Evolutionary conservation across 129 eudicot genomes (phyloP).

Genomic region (Ambrosia trifida): DNA sequence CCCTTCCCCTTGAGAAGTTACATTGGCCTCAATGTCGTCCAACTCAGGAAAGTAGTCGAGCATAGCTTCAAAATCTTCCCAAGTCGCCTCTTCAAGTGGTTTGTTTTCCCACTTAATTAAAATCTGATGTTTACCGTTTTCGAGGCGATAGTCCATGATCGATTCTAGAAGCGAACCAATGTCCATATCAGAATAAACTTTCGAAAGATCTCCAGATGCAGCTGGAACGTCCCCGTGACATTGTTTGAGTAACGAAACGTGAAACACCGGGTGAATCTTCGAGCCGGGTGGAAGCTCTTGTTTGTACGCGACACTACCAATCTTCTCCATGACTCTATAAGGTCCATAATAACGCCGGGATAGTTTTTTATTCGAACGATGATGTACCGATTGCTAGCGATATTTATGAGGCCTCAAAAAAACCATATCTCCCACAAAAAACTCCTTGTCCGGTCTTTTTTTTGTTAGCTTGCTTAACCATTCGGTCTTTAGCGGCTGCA

Average conservation of each 20-base stretch:
- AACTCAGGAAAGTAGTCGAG: not conserved
- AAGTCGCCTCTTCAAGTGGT: too few species aligned
- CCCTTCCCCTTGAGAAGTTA: not conserved
- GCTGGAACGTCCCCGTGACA: too few species aligned
- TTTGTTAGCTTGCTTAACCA: too few species aligned
- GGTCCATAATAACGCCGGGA: not conserved
- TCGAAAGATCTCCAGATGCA: too few species aligned
- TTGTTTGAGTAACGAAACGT: too few species aligned
- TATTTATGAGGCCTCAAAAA: not conserved
- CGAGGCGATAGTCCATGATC: too few species aligned
- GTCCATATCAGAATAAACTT: too few species aligned
- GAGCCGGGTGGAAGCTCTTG: not conserved
- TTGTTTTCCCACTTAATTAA: too few species aligned
- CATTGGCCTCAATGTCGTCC: not conserved
- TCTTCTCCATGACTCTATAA: not conserved
- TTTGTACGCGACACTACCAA: not conserved
- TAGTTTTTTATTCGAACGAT: not conserved
- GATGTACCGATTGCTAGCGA: not conserved
- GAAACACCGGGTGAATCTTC: not conserved
- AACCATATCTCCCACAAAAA: not conserved
- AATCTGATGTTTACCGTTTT: too few species aligned
- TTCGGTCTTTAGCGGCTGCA: too few species aligned
- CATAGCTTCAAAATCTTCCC: too few species aligned
- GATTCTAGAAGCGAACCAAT: too few species aligned
- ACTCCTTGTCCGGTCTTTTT: not conserved